Conservation (phyloP, 2,329 filamentous ascomycete genomes). For the Neofusicoccum sp. region DNA sequence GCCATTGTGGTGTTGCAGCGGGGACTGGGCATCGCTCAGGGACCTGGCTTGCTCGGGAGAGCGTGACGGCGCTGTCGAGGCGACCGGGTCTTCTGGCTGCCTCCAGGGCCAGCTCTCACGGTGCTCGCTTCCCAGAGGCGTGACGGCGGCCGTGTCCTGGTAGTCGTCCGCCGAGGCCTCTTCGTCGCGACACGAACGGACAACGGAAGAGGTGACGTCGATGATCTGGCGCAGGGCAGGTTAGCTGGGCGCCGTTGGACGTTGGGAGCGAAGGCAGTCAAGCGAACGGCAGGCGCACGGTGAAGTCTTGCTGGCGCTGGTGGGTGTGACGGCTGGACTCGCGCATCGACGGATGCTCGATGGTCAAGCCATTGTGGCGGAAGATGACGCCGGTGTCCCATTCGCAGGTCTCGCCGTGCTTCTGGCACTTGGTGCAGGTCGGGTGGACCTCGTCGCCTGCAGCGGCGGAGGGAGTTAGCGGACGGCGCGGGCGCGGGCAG, state of each 20-base stretch:
- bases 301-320: constrained; percentile 11
- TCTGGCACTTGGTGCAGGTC: constrained; percentile 22
- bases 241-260: not conserved
- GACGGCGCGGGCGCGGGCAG: not conserved
- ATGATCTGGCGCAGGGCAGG: constrained; percentile 1
- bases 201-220: constrained; percentile 14
- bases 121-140: not conserved
- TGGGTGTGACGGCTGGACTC: constrained; percentile 19
- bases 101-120: constrained; percentile 2
- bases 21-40: not conserved
- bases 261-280: not conserved
- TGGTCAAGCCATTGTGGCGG: constrained; percentile 19
- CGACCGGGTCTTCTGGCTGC: not conserved
- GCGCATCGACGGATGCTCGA: constrained; percentile 15
- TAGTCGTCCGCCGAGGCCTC: constrained; percentile 2
- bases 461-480: not conserved
- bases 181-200: constrained; percentile 9
- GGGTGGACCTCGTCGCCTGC: constrained; percentile 23
- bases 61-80: not conserved
- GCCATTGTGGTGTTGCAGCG: not conserved
- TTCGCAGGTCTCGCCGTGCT: constrained; percentile 21
- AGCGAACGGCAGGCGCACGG: not conserved
- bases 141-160: not conserved
- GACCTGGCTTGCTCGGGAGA: not conserved
- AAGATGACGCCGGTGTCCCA: constrained; percentile 24